Conservation (phyloP, 805 yeast genomes). For the Naumovozyma castellii region DNA sequence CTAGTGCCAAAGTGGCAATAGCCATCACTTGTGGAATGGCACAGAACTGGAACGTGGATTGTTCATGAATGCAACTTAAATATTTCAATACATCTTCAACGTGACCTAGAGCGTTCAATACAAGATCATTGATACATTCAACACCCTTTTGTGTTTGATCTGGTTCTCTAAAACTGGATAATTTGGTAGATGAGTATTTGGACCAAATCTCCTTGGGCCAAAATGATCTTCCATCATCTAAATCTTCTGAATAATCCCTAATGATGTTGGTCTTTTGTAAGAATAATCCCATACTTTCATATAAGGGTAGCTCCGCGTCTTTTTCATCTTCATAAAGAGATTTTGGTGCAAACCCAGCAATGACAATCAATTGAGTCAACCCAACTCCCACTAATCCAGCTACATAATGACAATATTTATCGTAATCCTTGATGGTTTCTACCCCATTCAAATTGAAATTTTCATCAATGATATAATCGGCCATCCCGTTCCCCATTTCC, state of each 20-base stretch:
- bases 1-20: conserved; percentile 80
- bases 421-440: conserved; percentile 68
- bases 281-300: conserved; percentile 88
- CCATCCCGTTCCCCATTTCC: conserved; percentile 97
- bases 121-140: conserved; percentile 71
- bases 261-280: conserved; percentile 93
- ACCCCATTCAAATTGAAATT: conserved; percentile 75
- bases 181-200: conserved; percentile 53
- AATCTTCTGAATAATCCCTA: conserved; percentile 88
- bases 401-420: conserved; percentile 89
- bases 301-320: conserved; percentile 43
- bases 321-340: conserved; percentile 29
- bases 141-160: conserved; percentile 46
- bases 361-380: conserved; percentile 67
- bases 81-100: conserved; percentile 68
- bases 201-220: conserved; percentile 96
- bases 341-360: conserved; percentile 59
- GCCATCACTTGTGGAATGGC: conserved; percentile 99
- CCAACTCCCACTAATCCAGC: conserved; percentile 99
- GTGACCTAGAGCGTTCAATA: conserved; percentile 68
- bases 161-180: conserved; percentile 49
- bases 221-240: conserved; percentile 84
- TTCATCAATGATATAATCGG: conserved; percentile 74
- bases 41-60: conserved; percentile 80
- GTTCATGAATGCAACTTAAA: conserved; percentile 68